Percentiles rank a stretch among this genome's conserved stretches.
These are phyloP conservation scores for Starmerella ratchasimensis DNA, from an alignment of 805 yeast genomes.

Conservation along the genomic window DNA sequence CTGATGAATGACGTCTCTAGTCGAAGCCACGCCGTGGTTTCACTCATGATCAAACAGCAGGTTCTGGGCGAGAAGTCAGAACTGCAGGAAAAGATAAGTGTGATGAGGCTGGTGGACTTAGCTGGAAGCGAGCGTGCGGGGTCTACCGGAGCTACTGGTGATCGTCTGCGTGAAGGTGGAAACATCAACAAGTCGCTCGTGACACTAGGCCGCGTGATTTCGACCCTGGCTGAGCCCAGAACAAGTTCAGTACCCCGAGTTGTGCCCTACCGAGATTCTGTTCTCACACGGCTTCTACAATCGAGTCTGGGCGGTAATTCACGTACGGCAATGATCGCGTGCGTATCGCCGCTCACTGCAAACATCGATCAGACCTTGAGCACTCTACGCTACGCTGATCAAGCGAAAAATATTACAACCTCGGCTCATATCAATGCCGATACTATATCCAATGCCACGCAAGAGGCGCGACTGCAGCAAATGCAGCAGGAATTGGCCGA, in stretches of 20 bases:
- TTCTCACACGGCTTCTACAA: constrained; percentile 58
- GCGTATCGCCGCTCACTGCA: constrained; percentile 49
- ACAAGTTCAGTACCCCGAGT: constrained; percentile 21
- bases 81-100: constrained; percentile 39
- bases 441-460: constrained; percentile 27
- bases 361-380: constrained; percentile 68
- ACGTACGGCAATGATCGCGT: constrained; percentile 79
- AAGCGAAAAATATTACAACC: constrained; percentile 57
- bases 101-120: constrained; percentile 57
- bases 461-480: constrained; percentile 28
- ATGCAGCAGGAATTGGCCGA: constrained; percentile 30
- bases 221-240: constrained; percentile 32
- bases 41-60: constrained; percentile 48
- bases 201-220: constrained; percentile 59
- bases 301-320: constrained; percentile 74
- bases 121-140: constrained; percentile 71
- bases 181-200: constrained; percentile 68
- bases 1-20: constrained; percentile 60
- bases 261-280: constrained; percentile 63
- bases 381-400: constrained; percentile 64
- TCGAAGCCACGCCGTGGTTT: constrained; percentile 69
- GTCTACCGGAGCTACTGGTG: constrained; percentile 45
- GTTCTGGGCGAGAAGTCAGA: constrained; percentile 24
- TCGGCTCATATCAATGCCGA: constrained; percentile 42
- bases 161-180: constrained; percentile 56